Evolutionary conservation across 192 early-diverging fungal genomes (phyloP).

Genomic region (Phlyctochytrium arcticum): DNA sequence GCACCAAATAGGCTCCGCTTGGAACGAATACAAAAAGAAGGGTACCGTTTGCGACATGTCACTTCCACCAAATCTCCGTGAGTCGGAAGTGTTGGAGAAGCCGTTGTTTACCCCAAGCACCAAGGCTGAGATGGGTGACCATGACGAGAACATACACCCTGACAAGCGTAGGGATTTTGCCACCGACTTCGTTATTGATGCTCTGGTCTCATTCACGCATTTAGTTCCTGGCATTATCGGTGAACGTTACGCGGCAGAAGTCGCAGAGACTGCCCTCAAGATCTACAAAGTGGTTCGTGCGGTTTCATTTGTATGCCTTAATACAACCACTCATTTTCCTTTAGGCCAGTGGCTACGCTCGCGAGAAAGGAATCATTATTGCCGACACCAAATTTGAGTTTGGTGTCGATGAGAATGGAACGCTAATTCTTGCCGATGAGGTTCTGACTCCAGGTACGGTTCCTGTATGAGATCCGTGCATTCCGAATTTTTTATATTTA

Average conservation of each 20-base stretch:
- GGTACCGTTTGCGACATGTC: conserved; percentile 92
- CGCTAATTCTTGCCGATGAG: conserved; percentile 88
- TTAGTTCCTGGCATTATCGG: conserved; percentile 75
- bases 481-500: neutral
- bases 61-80: conserved; percentile 72
- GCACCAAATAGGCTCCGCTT: conserved; percentile 77
- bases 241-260: conserved; percentile 65
- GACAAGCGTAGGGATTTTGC: conserved; percentile 55
- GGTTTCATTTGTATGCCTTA: neutral
- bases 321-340: neutral
- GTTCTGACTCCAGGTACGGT: conserved; percentile 85
- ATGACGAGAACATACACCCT: conserved; percentile 99
- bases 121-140: conserved; percentile 97
- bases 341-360: conserved; percentile 79
- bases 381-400: conserved; percentile 99
- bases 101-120: conserved; percentile 96
- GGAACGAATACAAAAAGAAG: conserved; percentile 90
- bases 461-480: neutral
- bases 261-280: conserved; percentile 68
- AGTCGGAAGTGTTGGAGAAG: conserved; percentile 77
- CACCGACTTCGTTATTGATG: too few relatives aligned
- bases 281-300: conserved; percentile 67
- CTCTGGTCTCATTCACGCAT: too few relatives aligned
- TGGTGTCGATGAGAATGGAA: conserved; percentile 81
- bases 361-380: conserved; percentile 87